These are phyloP conservation scores for Cryphonectria naterciae DNA, from an alignment of 2,329 filamentous ascomycete species.

Conservation along the genomic window DNA sequence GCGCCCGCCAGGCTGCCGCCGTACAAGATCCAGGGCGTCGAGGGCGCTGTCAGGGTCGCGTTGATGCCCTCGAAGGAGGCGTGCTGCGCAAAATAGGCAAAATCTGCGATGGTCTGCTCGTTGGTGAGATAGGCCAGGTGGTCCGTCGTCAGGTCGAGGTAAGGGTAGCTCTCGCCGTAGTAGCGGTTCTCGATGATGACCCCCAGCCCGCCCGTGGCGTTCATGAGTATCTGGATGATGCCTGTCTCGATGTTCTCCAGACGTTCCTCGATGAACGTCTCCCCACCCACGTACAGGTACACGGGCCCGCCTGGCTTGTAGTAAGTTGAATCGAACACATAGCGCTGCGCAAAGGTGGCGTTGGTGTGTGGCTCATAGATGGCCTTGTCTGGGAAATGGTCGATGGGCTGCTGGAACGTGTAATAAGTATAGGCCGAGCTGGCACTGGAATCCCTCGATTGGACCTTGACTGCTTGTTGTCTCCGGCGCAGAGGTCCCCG, in stretches of 20 bases:
- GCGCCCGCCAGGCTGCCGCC: slow-evolving; percentile 27
- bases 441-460: slow-evolving; percentile 2
- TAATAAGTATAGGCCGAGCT: slow-evolving; percentile 33
- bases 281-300: slow-evolving; percentile 40
- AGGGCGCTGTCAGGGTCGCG: slow-evolving; percentile 45
- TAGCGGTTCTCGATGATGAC: slow-evolving; percentile 58
- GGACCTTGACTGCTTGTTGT: background rate
- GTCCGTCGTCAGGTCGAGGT: slow-evolving; percentile 52
- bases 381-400: slow-evolving; percentile 49
- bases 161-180: slow-evolving; percentile 54
- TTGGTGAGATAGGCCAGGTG: slow-evolving; percentile 53
- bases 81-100: slow-evolving; percentile 55
- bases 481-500: slow-evolving; percentile 11
- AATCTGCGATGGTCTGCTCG: slow-evolving; percentile 57
- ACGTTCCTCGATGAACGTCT: slow-evolving; percentile 38
- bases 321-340: slow-evolving; percentile 57
- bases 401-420: slow-evolving; percentile 45
- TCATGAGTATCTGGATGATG: slow-evolving; percentile 57
- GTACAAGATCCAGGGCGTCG: slow-evolving; percentile 38
- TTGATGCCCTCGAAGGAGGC: slow-evolving; percentile 48
- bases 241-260: slow-evolving; percentile 36
- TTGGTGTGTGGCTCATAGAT: slow-evolving; percentile 47
- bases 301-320: slow-evolving; percentile 57
- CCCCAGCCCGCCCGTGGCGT: slow-evolving; percentile 56
- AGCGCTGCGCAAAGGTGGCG: slow-evolving; percentile 58